These are phyloP conservation scores for Daedaleopsis nitida DNA, from an alignment of 768 basidiomycete species.

Conservation along the genomic window DNA sequence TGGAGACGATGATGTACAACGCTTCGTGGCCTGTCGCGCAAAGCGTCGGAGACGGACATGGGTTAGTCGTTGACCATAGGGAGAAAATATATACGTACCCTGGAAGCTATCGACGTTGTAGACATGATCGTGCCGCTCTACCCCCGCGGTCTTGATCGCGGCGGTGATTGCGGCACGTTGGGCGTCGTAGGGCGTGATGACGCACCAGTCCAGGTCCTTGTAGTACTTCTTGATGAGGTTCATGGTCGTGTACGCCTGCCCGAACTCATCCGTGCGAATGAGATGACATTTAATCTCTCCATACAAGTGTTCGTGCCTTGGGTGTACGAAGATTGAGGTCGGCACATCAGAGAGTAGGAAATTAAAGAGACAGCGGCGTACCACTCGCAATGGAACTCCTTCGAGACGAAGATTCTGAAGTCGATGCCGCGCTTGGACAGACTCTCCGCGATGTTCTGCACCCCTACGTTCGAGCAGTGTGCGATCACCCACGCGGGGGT, in stretches of 20 bases:
- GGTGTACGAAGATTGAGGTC: neutral
- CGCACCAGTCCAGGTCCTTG: conserved; percentile 37
- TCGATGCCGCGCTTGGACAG: conserved; percentile 52
- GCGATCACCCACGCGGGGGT: conserved; percentile 67
- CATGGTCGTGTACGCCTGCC: conserved; percentile 35
- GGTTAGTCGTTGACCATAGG: neutral
- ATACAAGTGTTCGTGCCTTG: conserved; percentile 56
- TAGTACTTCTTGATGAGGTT: conserved; percentile 47
- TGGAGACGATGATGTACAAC: too few species aligned
- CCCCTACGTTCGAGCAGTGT: conserved; percentile 84
- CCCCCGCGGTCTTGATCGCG: conserved; percentile 34
- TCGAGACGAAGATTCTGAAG: conserved; percentile 53
- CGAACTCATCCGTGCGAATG: conserved; percentile 40
- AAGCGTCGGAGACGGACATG: too few species aligned
- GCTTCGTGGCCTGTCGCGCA: conserved; percentile 49
- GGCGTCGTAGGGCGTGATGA: conserved; percentile 59
- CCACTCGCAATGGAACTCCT: conserved; percentile 33
- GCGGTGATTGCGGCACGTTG: conserved; percentile 47
- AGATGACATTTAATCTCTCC: conserved; percentile 34
- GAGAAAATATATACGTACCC: conserved; percentile 33
- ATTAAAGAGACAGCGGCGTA: conserved; percentile 1
- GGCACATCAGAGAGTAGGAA: neutral
- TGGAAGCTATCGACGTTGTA: conserved; percentile 61
- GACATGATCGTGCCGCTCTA: conserved; percentile 42
- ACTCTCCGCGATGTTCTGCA: conserved; percentile 84